Percentiles rank a stretch among this genome's conserved stretches.
These are phyloP conservation scores for Cercospora sp. DNA, from an alignment of 2,329 filamentous ascomycete species.

Conservation along the genomic window DNA sequence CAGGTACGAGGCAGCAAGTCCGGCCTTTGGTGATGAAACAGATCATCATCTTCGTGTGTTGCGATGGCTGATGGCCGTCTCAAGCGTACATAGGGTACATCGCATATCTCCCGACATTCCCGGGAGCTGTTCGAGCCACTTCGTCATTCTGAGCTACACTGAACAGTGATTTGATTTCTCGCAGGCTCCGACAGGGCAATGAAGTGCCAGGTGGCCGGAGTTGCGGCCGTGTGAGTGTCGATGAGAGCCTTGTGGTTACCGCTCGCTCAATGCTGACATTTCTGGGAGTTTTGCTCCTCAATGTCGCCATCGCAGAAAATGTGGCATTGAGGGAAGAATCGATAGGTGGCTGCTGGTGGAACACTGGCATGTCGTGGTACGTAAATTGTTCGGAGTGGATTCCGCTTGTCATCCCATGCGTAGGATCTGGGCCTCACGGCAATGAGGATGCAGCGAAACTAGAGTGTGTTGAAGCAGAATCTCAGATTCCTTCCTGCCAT, in stretches of 20 bases:
- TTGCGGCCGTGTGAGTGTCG: background rate
- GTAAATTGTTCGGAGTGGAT: background rate
- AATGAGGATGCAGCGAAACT: background rate
- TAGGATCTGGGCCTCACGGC: background rate
- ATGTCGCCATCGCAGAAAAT: background rate
- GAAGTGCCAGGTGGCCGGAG: background rate
- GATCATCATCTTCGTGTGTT: background rate
- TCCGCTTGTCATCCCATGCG: background rate
- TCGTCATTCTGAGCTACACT: background rate
- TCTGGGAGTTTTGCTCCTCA: background rate
- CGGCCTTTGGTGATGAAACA: background rate
- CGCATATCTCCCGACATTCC: background rate
- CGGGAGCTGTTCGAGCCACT: background rate
- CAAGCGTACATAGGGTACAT: background rate
- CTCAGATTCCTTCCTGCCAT: background rate
- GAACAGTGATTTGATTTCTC: background rate
- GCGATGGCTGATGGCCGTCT: background rate
- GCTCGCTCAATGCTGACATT: background rate
- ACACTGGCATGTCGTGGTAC: background rate
- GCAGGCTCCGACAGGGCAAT: background rate
- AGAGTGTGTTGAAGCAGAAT: background rate
- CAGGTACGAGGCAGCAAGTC: background rate
- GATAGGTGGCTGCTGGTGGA: background rate
- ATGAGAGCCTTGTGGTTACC: background rate
- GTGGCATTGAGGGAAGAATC: background rate